Evolutionary conservation across 164 flowering plant species (phyloP).

Genomic region (Tinospora cordifolia): DNA sequence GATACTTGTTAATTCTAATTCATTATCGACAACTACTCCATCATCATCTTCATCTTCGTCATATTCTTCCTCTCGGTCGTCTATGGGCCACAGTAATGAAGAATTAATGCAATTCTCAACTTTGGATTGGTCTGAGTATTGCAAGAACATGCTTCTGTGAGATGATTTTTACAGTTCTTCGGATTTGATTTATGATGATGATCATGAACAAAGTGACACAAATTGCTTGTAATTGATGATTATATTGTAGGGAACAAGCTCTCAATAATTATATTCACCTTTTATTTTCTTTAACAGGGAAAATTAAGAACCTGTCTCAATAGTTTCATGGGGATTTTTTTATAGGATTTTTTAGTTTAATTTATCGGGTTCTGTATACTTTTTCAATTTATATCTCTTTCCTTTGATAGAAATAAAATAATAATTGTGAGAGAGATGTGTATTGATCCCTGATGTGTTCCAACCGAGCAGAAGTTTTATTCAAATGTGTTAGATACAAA

Average conservation of each 20-base stretch:
- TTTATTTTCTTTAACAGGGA: not conserved
- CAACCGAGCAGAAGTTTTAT: too few species aligned
- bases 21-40: slow-evolving; percentile 6
- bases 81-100: slow-evolving; percentile 13
- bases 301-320: not conserved
- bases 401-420: not conserved
- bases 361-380: not conserved
- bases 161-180: slow-evolving; percentile 36
- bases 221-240: slow-evolving; percentile 11
- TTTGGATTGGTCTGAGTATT: slow-evolving; percentile 35
- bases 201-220: slow-evolving; percentile 12
- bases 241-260: slow-evolving; percentile 9
- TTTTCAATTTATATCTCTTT: not conserved
- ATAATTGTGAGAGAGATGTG: not conserved
- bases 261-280: not conserved
- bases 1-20: slow-evolving; percentile 29
- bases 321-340: not conserved
- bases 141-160: slow-evolving; percentile 30
- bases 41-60: slow-evolving; percentile 23
- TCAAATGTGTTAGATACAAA: too few species aligned
- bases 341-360: not conserved
- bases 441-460: too few species aligned
- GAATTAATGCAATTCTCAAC: slow-evolving; percentile 24
- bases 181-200: slow-evolving; percentile 37
- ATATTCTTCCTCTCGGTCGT: slow-evolving; percentile 21